phyloP scores from a whole-genome alignment of 208 protist genomes.

The Leishmania aethiopica region DNA sequence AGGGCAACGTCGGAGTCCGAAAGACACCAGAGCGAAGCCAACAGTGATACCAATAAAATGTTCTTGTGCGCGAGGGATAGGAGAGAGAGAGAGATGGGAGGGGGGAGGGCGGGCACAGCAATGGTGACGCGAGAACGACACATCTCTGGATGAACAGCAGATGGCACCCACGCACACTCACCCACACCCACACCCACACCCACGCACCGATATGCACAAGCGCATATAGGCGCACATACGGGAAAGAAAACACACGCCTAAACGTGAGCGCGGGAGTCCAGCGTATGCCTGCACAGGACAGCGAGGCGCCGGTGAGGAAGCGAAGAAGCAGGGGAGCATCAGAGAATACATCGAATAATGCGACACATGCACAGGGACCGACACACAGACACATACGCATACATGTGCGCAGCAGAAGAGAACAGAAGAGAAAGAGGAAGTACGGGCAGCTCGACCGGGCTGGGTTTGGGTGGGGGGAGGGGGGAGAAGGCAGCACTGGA shows the following conservation, averaged over 20 bases:
- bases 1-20: neutral
- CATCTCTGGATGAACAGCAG: neutral
- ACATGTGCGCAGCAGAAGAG: neutral
- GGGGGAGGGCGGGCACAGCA: neutral
- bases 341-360: conserved; percentile 6
- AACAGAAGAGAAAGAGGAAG: neutral
- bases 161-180: neutral
- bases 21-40: neutral
- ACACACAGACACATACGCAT: neutral
- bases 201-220: neutral
- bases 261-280: neutral
- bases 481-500: neutral
- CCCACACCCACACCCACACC: too few relatives aligned
- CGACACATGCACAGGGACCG: neutral
- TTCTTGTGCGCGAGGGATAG: neutral
- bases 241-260: neutral
- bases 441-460: neutral
- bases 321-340: neutral
- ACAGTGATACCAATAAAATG: neutral
- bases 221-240: neutral
- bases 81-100: neutral
- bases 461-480: neutral
- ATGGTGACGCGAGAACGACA: neutral
- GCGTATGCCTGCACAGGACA: neutral
- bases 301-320: neutral